Conservation (phyloP, 1,139 yeast genomes). For the Trichomonascaceae sp. region DNA sequence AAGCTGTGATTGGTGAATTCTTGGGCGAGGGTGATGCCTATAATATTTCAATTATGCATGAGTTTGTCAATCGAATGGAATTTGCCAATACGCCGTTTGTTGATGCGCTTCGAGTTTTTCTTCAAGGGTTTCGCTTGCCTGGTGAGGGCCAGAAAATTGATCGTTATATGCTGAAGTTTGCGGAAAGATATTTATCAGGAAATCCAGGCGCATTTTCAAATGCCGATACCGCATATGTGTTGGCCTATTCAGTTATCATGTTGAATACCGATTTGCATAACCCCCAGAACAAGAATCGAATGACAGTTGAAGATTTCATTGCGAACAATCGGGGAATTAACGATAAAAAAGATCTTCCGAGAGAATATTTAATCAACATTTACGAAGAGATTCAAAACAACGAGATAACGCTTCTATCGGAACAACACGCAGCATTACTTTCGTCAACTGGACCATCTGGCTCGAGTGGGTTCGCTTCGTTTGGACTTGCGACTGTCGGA, state of each 20-base stretch:
- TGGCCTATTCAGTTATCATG: slow-evolving; percentile 89
- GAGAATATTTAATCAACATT: slow-evolving; percentile 59
- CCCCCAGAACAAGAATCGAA: slow-evolving; percentile 67
- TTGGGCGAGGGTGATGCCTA: slow-evolving; percentile 84
- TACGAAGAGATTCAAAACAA: slow-evolving; percentile 71
- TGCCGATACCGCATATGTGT: slow-evolving; percentile 89
- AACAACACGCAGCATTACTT: slow-evolving; percentile 86
- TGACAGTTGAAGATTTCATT: slow-evolving; percentile 83
- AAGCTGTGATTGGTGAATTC: slow-evolving; percentile 81
- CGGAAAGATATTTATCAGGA: slow-evolving; percentile 82
- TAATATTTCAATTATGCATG: slow-evolving; percentile 82
- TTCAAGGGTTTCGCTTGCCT: slow-evolving; percentile 87
- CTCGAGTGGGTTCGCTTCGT: slow-evolving; percentile 36
- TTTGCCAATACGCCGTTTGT: slow-evolving; percentile 66
- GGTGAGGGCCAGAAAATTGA: slow-evolving; percentile 99
- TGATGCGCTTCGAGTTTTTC: slow-evolving; percentile 75
- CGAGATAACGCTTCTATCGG: slow-evolving; percentile 87
- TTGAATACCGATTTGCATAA: slow-evolving; percentile 93
- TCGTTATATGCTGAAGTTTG: slow-evolving; percentile 93
- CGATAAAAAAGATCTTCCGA: slow-evolving; percentile 79
- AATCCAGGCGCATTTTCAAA: slow-evolving; percentile 81
- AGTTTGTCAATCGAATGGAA: slow-evolving; percentile 85
- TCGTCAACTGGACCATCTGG: slow-evolving; percentile 51
- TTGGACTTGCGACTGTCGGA: slow-evolving; percentile 55
- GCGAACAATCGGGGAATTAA: slow-evolving; percentile 89